Evolutionary conservation across 2,329 filamentous ascomycete species (phyloP), one percentile per base, ranked within the genome.

Genomic region (Trichoderma endophyticum): DNA sequence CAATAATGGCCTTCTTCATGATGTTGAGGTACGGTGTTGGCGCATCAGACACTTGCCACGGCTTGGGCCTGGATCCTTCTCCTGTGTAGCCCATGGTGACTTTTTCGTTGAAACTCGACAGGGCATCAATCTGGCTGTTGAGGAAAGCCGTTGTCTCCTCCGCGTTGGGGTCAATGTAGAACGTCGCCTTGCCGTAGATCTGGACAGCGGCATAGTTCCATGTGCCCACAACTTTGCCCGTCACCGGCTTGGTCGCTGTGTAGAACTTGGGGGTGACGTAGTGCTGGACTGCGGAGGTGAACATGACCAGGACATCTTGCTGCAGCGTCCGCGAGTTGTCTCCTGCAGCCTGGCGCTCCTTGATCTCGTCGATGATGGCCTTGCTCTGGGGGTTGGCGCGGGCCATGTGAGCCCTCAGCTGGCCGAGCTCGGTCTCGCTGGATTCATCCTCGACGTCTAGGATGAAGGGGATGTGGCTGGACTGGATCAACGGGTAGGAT

Each of bases 181-280:
- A 79, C 0, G 73, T 86, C 1, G 87, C 86, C 2, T 79, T 84
- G 1, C 90, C 90, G 75, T 92, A 92, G 0, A 83, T 88, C 79
- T 92, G 89, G 0, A 86, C 90, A 0, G 90, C 89, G 0, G 88
- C 83, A 75, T 92, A 93, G 78, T 93, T 90, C 91, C 90, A 92
- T 0, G 90, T 93, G 0, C 90, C 90, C 6, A 91, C 90, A 0
- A 92, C 90, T 75, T 92, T 92, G 12, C 86, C 90, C 0, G 86
- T 89, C 0, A 76, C 77, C 0, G 89, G 90, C 77, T 92, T 92
- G 1, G 90, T 92, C 74, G 89, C 84, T 12, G 81, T 83, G 81
- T 92, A 92, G 80, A 92, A 92, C 73, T 91, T 90, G 1, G 90
- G 89, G 0, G 90, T 91, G 6, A 92, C 86, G 75, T 92, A 92